Percentiles rank a stretch among this genome's conserved stretches.
Evolutionary conservation across 148 eudicot species (phyloP).

Genomic region (Vaccinium vitisidaea): DNA sequence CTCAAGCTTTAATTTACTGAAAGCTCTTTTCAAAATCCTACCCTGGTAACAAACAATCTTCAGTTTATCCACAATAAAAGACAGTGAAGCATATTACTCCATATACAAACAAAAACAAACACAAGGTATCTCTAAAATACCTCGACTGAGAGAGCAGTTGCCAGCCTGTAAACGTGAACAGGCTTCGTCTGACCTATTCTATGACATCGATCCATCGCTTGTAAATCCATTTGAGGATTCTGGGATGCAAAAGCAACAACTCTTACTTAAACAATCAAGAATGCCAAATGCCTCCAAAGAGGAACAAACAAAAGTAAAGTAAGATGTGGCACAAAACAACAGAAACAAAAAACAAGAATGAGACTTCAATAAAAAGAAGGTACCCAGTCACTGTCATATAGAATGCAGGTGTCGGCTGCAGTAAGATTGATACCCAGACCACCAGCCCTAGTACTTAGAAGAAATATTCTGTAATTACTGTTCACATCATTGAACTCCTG

Average conservation of each 20-base stretch:
- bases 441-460: conserved; percentile 97
- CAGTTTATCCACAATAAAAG: conserved; percentile 11
- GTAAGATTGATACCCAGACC: conserved; percentile 97
- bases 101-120: neutral
- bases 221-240: conserved; percentile 99
- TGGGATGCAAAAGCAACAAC: conserved; percentile 34
- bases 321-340: neutral
- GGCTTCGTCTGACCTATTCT: conserved; percentile 99
- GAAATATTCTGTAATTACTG: conserved; percentile 66
- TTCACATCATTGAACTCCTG: conserved; percentile 72
- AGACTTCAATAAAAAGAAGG: conserved; percentile 6
- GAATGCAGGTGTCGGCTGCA: conserved; percentile 92
- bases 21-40: conserved; percentile 91
- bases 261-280: neutral
- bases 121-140: conserved; percentile 29
- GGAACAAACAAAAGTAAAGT: neutral
- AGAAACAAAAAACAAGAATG: neutral
- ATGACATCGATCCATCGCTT: conserved; percentile 99
- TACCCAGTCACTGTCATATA: conserved; percentile 99
- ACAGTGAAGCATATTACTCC: neutral
- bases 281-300: neutral
- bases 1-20: conserved; percentile 89
- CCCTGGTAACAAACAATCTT: conserved; percentile 43
- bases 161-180: conserved; percentile 96
- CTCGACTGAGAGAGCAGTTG: conserved; percentile 96